Percentiles rank a stretch among this genome's conserved stretches.
Evolutionary conservation across 1,284 basidiomycete species (phyloP).

Genomic region (Apiotrichum veenhuisii): DNA sequence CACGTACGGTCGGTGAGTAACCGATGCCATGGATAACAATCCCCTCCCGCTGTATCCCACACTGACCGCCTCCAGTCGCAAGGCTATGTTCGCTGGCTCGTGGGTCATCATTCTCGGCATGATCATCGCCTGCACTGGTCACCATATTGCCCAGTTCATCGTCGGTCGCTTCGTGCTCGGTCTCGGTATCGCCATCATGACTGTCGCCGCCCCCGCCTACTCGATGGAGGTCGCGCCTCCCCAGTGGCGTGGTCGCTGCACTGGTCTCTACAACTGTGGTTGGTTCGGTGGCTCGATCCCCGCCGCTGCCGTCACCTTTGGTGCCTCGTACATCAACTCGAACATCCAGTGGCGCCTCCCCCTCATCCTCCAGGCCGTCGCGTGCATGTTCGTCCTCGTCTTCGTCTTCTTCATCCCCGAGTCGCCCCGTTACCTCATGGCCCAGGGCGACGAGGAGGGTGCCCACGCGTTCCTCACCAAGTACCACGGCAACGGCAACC

Average conservation of each 20-base stretch:
- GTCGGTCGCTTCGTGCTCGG: slow-evolving; percentile 50
- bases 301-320: slow-evolving; percentile 42
- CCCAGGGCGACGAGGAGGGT: slow-evolving; percentile 30
- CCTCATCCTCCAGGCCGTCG: slow-evolving; percentile 28
- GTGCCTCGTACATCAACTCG: slow-evolving; percentile 28
- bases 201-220: slow-evolving; percentile 55
- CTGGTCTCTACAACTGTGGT: slow-evolving; percentile 52
- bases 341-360: slow-evolving; percentile 31
- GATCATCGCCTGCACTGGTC: slow-evolving; percentile 35
- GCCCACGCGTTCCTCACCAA: slow-evolving; percentile 30
- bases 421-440: slow-evolving; percentile 44
- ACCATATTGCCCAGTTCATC: slow-evolving; percentile 33
- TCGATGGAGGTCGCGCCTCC: slow-evolving; percentile 59
- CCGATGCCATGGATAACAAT: neutral
- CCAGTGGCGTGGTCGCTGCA: slow-evolving; percentile 61
- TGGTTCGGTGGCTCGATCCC: slow-evolving; percentile 34
- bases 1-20: slow-evolving; percentile 47
- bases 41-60: too few relatives aligned
- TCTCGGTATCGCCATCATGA: slow-evolving; percentile 44
- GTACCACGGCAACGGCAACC: slow-evolving; percentile 35
- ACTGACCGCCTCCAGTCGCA: slow-evolving; percentile 46
- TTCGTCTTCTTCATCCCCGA: slow-evolving; percentile 32
- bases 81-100: slow-evolving; percentile 56
- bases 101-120: slow-evolving; percentile 50
- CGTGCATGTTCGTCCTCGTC: slow-evolving; percentile 11